phyloP scores from a whole-genome alignment of 2,329 filamentous ascomycete species.

The Microdochium bolleyi region DNA sequence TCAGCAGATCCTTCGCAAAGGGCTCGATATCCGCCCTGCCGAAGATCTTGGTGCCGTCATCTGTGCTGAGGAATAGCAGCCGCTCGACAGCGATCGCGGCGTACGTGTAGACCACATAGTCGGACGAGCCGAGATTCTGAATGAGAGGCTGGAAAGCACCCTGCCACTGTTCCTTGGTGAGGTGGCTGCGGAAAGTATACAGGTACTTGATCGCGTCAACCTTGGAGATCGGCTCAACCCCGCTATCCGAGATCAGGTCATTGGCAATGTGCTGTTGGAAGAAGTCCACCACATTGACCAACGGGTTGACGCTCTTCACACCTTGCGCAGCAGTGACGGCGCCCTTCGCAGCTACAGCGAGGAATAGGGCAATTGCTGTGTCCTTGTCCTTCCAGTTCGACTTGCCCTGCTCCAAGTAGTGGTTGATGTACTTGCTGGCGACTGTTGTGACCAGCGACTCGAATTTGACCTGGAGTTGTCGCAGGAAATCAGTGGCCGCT shows the following conservation, averaged over 20 bases:
- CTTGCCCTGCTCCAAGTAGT: conserved; percentile 75
- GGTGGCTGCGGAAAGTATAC: conserved; percentile 91
- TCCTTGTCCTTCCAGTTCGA: conserved; percentile 96
- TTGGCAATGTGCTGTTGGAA: conserved; percentile 87
- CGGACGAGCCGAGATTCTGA: conserved; percentile 78
- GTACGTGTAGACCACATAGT: conserved; percentile 97
- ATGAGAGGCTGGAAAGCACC: conserved; percentile 83
- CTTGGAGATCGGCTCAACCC: conserved; percentile 77
- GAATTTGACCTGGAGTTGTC: conserved; percentile 82
- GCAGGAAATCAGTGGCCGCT: conserved; percentile 89
- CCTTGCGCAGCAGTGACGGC: conserved; percentile 80
- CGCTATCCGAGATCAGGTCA: conserved; percentile 68
- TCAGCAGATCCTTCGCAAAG: conserved; percentile 76
- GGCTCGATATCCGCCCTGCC: conserved; percentile 69
- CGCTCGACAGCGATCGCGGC: conserved; percentile 95
- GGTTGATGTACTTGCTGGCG: conserved; percentile 79
- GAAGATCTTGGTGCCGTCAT: conserved; percentile 70
- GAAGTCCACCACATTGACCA: conserved; percentile 86
- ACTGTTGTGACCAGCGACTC: conserved; percentile 77
- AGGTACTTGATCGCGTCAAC: conserved; percentile 98
- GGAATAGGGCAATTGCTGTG: conserved; percentile 94
- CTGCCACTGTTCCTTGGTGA: conserved; percentile 88
- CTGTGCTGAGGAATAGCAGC: conserved; percentile 75
- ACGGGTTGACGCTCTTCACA: conserved; percentile 81
- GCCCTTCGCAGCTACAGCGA: conserved; percentile 89